A percentile compares a stretch with the other conserved stretches of the same genome.
phyloP scores from a whole-genome alignment of 768 basidiomycete genomes.

The Phanerochaete carnosa region DNA sequence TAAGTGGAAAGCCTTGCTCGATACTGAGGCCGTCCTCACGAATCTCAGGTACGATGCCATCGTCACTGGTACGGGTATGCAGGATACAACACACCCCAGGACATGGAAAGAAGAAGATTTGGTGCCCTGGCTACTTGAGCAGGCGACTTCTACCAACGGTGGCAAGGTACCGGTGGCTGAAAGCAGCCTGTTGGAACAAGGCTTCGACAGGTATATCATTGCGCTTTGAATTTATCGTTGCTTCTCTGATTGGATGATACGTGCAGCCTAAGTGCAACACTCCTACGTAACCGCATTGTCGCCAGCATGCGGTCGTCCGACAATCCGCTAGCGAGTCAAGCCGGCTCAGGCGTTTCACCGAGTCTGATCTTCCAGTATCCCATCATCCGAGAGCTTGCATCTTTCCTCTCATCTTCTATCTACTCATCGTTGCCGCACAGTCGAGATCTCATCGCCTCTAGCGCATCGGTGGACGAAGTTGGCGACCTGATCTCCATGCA shows the following conservation, averaged over 20 bases:
- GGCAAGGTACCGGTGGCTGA: background rate
- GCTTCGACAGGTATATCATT: conserved; percentile 10
- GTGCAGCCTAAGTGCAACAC: conserved; percentile 10
- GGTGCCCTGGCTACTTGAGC: conserved; percentile 10
- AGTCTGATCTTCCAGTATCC: conserved; percentile 11
- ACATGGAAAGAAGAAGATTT: conserved; percentile 7
- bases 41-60: conserved; percentile 13
- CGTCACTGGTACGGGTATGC: conserved; percentile 9
- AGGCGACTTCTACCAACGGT: conserved; percentile 6
- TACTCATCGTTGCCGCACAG: background rate
- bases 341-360: background rate
- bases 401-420: background rate
- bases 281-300: conserved; percentile 14
- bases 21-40: background rate
- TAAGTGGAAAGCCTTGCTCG: background rate
- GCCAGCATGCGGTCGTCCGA: conserved; percentile 3
- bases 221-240: too few relatives aligned
- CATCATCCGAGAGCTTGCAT: background rate
- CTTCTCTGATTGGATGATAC: background rate
- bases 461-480: background rate
- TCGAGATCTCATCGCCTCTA: too few relatives aligned
- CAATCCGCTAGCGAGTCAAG: background rate
- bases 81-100: conserved; percentile 8
- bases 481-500: background rate
- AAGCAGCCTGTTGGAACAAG: conserved; percentile 9